Evolutionary conservation across 768 basidiomycete species (phyloP).

Genomic region (Mycena amicta): DNA sequence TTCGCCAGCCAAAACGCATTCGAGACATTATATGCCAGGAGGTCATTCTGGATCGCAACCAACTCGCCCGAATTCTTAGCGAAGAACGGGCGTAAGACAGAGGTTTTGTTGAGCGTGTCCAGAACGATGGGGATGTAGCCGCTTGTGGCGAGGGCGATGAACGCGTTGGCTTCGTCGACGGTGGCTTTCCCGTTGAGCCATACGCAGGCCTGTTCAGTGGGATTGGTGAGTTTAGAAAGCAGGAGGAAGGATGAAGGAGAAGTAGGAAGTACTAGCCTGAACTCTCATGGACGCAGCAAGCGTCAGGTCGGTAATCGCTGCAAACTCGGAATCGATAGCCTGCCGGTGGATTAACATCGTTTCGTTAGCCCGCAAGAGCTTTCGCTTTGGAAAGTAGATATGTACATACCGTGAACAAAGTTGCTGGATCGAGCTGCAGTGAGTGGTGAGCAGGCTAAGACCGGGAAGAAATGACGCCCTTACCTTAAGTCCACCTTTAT

Average conservation of each 20-base stretch:
- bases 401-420: not conserved
- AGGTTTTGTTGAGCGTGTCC: conserved; percentile 4
- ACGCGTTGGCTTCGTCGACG: not conserved
- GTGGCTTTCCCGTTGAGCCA: not conserved
- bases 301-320: not conserved
- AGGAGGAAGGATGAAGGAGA: no score
- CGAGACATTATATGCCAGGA: not conserved
- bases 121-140: not conserved
- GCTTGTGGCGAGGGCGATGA: not conserved
- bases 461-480: no score
- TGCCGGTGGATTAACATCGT: no score
- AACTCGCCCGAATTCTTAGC: not conserved
- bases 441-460: not conserved
- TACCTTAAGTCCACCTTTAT: not conserved
- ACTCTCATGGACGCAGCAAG: not conserved
- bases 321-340: not conserved
- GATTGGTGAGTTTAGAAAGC: no score
- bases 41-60: not conserved
- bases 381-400: no score
- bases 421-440: not conserved
- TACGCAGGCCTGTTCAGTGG: not conserved
- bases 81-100: not conserved
- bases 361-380: no score
- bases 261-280: not conserved
- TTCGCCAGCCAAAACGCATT: conserved; percentile 1